Evolutionary conservation across 2,329 filamentous ascomycete genomes (phyloP).

Genomic region (Trichoderma harzianum): DNA sequence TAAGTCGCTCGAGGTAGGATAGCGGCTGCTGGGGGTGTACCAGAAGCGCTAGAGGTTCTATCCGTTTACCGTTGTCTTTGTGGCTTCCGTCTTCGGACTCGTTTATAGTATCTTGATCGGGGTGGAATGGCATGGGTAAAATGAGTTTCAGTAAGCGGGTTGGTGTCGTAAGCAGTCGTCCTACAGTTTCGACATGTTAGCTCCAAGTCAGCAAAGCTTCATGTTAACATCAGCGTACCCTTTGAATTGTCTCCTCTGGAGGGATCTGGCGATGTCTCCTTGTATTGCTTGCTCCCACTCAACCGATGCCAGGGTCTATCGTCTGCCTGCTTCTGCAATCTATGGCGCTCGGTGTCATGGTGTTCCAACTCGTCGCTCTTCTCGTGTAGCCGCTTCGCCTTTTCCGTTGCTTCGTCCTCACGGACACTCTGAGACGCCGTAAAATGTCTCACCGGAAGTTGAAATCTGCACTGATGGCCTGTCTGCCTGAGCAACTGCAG

Average conservation of each 20-base stretch:
- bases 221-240: slow-evolving; percentile 25
- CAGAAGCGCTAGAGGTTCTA: slow-evolving; percentile 82
- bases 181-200: slow-evolving; percentile 32
- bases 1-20: slow-evolving; percentile 83
- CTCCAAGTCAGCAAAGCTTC: background rate
- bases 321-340: slow-evolving; percentile 53
- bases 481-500: background rate
- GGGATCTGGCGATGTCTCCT: slow-evolving; percentile 29
- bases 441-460: slow-evolving; percentile 21
- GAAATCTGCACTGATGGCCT: background rate
- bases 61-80: slow-evolving; percentile 34
- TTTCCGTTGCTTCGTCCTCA: slow-evolving; percentile 18
- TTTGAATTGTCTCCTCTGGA: slow-evolving; percentile 28
- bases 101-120: slow-evolving; percentile 39
- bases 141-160: slow-evolving; percentile 78
- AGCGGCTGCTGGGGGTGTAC: slow-evolving; percentile 88
- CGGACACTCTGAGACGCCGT: slow-evolving; percentile 21
- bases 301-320: slow-evolving; percentile 65
- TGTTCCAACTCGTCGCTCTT: slow-evolving; percentile 23
- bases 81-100: slow-evolving; percentile 37
- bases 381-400: slow-evolving; percentile 22
- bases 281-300: slow-evolving; percentile 45
- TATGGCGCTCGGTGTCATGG: slow-evolving; percentile 20
- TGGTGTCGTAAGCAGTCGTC: slow-evolving; percentile 76
- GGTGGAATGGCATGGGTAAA: slow-evolving; percentile 59